Base-by-base conservation (phyloP, 371 early-diverging fungal species). In the Mortierella sp. region DNA sequence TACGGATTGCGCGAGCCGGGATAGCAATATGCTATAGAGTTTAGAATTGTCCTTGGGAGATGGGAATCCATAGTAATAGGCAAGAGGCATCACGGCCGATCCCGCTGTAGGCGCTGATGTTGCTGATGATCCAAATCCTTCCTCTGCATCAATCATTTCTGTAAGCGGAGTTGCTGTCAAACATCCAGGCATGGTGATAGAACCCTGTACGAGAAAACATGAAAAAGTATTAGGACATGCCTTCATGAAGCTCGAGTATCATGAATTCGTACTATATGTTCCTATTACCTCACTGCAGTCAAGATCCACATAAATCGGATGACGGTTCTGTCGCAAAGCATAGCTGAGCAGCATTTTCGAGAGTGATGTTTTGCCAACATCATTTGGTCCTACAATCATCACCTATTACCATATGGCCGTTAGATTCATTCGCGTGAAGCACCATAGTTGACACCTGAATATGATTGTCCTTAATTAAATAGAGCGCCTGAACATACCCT, bases 61-160 rank as follows among this genome's bases (percentile, higher is more conserved):
- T 26, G 92, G 83, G 67, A 93, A 93, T n/a, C 99, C 99, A 82
- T 94, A 97, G 78, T 96, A 97, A 75, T 93, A 96, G 5, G 91
- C 94, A 13, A 96, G 62, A 26, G 99, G 97, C 78, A 93, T 89
- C 1, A 90, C 90, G 0, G 91, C 87, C 19, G 88, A 87, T 29
- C 92, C 92, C 47, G 88, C 86, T 0, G 90, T 89, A 2, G 91
- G 90, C 4, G 91, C 86, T 23, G 92, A 79, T 37, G 89, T 89
- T 15, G 90, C 92, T n/a, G 93, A 91, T 15, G 91, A 91, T 12
- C 92, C 90, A 75, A 97, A 92, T 12, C 93, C 97, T 72, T 95
- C 94, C 72, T 97, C 97, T 0, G 93, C 86, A 68, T 96, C 96
- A 23, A 98, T 87, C 31, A 91, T 86, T 26, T 93, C 89, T 32